phyloP scores from a whole-genome alignment of 164 flowering plant genomes.

The Umbellularia californica region DNA sequence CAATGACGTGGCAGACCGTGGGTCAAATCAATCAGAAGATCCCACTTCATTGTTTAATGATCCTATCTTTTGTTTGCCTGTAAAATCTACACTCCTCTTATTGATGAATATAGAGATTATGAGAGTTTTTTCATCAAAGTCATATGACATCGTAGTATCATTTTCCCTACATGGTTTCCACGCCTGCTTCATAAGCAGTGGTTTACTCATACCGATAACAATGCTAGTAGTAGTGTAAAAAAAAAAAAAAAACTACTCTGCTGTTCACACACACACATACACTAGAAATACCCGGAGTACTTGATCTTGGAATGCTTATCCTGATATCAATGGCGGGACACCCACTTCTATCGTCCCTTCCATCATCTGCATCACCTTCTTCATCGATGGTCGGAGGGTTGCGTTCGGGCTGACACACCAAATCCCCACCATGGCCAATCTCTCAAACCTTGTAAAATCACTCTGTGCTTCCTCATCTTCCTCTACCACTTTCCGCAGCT shows the following conservation, averaged over 20 bases:
- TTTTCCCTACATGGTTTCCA: too few species aligned
- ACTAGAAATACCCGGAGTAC: neutral
- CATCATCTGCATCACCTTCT: slow-evolving; percentile 27
- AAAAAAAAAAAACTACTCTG: neutral
- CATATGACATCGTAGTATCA: too few species aligned
- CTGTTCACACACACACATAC: neutral
- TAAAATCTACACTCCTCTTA: too few species aligned
- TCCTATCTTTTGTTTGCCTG: too few species aligned
- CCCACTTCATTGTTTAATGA: too few species aligned
- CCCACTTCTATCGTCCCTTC: slow-evolving; percentile 33
- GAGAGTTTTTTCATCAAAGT: too few species aligned
- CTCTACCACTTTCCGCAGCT: slow-evolving; percentile 5
- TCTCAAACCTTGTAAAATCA: slow-evolving; percentile 22
- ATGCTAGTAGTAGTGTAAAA: too few species aligned
- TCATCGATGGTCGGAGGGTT: slow-evolving; percentile 27
- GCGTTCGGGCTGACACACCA: slow-evolving; percentile 51
- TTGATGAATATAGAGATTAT: too few species aligned
- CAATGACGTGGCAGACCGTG: too few species aligned
- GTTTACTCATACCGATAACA: too few species aligned
- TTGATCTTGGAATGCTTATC: neutral
- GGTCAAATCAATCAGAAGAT: too few species aligned
- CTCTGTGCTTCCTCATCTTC: slow-evolving; percentile 12
- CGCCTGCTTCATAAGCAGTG: too few species aligned
- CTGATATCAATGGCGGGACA: slow-evolving; percentile 17
- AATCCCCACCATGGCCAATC: slow-evolving; percentile 31